Evolutionary conservation across 1,139 yeast species (phyloP).

Genomic region (Debaryomyces subglobosus): DNA sequence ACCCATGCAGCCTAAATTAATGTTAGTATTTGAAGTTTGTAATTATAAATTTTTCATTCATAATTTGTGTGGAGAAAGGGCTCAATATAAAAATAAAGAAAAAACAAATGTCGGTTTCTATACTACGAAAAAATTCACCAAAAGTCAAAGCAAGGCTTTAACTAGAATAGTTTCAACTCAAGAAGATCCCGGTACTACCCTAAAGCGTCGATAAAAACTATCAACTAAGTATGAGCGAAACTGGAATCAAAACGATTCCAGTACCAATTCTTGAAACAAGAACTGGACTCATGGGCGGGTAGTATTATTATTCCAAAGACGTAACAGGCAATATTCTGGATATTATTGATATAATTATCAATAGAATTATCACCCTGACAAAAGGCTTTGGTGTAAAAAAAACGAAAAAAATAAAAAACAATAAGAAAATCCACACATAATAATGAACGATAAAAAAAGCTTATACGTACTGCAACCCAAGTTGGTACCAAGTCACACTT

Average conservation of each 20-base stretch:
- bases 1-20: constrained; percentile 93
- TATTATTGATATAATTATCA: constrained; percentile 22
- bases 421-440: not conserved
- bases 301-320: constrained; percentile 85
- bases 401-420: constrained; percentile 13
- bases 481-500: constrained; percentile 98
- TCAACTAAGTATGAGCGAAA: constrained; percentile 41
- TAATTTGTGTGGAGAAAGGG: constrained; percentile 1
- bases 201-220: constrained; percentile 47
- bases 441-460: constrained; percentile 14
- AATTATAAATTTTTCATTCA: not conserved
- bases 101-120: constrained; percentile 60
- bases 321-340: constrained; percentile 80
- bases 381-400: constrained; percentile 52
- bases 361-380: constrained; percentile 67
- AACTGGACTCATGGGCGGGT: constrained; percentile 53
- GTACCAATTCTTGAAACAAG: constrained; percentile 20
- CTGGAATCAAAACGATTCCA: constrained; percentile 50
- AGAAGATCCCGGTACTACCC: constrained; percentile 52
- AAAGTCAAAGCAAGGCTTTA: constrained; percentile 18
- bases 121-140: constrained; percentile 64
- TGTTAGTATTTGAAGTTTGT: constrained; percentile 46
- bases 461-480: constrained; percentile 96
- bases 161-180: constrained; percentile 61
- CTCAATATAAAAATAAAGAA: not conserved